Base-by-base conservation (phyloP, 2,329 filamentous ascomycete genomes). In the Dichotomopilus funicola region DNA sequence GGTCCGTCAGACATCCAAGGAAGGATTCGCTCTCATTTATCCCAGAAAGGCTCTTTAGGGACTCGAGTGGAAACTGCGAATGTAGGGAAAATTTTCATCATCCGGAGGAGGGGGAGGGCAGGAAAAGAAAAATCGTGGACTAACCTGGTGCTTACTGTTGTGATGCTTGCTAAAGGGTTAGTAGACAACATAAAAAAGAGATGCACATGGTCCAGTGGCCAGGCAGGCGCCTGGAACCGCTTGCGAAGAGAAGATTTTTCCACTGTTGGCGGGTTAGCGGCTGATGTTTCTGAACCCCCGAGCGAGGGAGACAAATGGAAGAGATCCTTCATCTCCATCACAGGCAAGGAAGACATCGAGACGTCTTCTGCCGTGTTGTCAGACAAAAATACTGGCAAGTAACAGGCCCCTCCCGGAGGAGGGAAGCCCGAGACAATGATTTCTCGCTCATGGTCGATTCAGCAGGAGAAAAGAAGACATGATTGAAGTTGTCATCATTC, bases 331-430 rank as follows among this genome's bases (percentile, higher is more conserved):
- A 53, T 47, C 42, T 55, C 58, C 57, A 55, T 51, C 48, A 13
- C 37, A 8, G 8, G 12, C 49, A 41, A 11, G 35, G 10, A 49
- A 55, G 48, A 40, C 43, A 49, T 49, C 57, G 35, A 52, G 41
- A 33, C 8, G 51, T 37, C 34, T 48, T 33, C 54, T 56, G 53
- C 37, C 48, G 55, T 33, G 53, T 52, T 9, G 62, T 65, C 87
- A 90, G 87, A 88, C 84, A 84, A 80, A 73, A 78, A 86, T 91
- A 91, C 88, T 91, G 88, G 88, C 88, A 88, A 91, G 88, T 91
- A 91, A 86, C 88, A 89, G 85, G 83, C 79, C 71, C 69, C 77
- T 68, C 68, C 73, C 75, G 75, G 70, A 76, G 67, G 71, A 69
- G 74, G 73, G 74, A 74, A 68, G 59, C 76, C 83, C 85, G 85